These are phyloP conservation scores for Penicillium sp. DNA, from an alignment of 2,329 filamentous ascomycete species.

Conservation along the genomic window DNA sequence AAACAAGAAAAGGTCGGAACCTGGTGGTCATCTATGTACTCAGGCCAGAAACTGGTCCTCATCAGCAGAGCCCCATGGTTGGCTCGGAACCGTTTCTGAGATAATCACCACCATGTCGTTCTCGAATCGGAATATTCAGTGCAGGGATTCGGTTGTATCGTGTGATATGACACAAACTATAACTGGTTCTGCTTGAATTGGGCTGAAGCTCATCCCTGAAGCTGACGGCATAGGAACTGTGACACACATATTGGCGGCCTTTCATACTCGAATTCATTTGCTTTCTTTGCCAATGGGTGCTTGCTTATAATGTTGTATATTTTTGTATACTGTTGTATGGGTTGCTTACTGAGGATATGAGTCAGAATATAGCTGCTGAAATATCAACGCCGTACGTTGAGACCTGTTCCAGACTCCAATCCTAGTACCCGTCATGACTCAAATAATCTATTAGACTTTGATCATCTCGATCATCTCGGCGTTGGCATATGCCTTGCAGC, in stretches of 20 bases:
- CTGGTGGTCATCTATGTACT: not conserved
- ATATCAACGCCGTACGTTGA: not conserved
- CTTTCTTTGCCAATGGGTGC: not conserved
- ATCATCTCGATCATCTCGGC: not conserved
- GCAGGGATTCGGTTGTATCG: not conserved
- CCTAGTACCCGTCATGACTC: not conserved
- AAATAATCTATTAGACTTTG: not conserved
- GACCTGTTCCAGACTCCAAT: not conserved
- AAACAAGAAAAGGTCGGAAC: not conserved
- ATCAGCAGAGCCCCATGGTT: not conserved
- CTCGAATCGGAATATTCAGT: not conserved
- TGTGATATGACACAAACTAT: not conserved
- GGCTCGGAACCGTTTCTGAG: not conserved
- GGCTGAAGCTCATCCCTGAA: slow-evolving; percentile 1
- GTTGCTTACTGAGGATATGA: not conserved
- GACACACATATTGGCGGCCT: not conserved
- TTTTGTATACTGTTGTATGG: not conserved
- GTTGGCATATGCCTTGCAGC: not conserved
- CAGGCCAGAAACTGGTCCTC: not conserved
- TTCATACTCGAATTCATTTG: not conserved
- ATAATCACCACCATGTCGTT: not conserved
- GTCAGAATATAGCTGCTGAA: too few species aligned
- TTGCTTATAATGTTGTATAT: not conserved
- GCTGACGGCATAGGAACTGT: not conserved
- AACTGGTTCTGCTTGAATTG: not conserved